These are phyloP conservation scores for Ramalina intermedia DNA, from an alignment of 495 filamentous ascomycete species.

Conservation along the genomic window DNA sequence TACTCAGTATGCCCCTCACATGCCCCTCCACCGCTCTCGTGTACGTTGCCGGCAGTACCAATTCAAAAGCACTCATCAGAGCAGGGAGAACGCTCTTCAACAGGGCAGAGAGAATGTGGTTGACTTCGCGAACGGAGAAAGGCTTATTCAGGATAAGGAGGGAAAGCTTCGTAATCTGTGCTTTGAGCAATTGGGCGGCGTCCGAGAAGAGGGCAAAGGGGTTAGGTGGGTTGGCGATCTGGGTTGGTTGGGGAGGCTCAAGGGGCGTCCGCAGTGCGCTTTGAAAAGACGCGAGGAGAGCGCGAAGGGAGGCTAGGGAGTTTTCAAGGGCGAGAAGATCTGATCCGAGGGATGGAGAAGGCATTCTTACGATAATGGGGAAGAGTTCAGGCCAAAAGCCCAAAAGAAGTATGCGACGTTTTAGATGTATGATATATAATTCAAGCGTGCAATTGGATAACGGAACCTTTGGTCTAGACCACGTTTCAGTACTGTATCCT, in stretches of 20 bases:
- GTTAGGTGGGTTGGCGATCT: slow-evolving; percentile 22
- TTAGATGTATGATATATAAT: not conserved
- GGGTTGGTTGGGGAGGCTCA: slow-evolving; percentile 21
- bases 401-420: not conserved
- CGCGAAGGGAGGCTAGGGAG: not conserved
- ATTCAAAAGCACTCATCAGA: slow-evolving; percentile 51
- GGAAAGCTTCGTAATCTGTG: slow-evolving; percentile 74
- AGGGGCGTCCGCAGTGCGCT: slow-evolving; percentile 15
- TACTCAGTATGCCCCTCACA: slow-evolving; percentile 20
- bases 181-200: slow-evolving; percentile 51
- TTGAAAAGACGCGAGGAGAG: slow-evolving; percentile 18
- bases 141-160: slow-evolving; percentile 72
- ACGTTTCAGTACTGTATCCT: too few relatives aligned
- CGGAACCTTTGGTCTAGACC: too few relatives aligned
- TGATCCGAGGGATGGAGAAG: not conserved
- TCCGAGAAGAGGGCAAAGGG: slow-evolving; percentile 50
- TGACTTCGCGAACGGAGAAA: slow-evolving; percentile 64
- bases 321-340: not conserved
- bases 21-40: slow-evolving; percentile 45
- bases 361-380: not conserved
- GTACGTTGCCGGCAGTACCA: slow-evolving; percentile 42
- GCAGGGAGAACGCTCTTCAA: slow-evolving; percentile 52
- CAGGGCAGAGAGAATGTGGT: slow-evolving; percentile 48
- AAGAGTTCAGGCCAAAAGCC: not conserved
- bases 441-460: not conserved